These are phyloP conservation scores for Mycena venus DNA, from an alignment of 768 basidiomycete genomes.

Conservation along the genomic window DNA sequence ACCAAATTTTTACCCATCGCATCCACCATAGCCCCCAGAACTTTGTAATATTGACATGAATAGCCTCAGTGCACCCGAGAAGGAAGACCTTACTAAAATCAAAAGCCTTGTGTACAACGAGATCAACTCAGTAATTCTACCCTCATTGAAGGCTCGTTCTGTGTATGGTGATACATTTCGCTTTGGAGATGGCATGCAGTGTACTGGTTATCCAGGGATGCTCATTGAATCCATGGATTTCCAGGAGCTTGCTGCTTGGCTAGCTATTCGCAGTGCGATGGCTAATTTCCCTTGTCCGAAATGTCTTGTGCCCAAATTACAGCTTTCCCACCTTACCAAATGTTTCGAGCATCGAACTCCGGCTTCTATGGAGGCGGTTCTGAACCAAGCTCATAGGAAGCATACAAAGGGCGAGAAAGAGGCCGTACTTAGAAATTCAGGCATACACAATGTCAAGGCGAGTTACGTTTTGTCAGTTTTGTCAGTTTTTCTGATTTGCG, in stretches of 20 bases:
- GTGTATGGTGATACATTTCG: slow-evolving; percentile 4
- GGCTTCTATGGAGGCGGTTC: not conserved
- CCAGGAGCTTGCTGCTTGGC: slow-evolving; percentile 20
- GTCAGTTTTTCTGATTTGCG: not conserved
- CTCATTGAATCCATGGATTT: slow-evolving; percentile 27
- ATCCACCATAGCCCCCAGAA: slow-evolving; percentile 6
- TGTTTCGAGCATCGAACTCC: not conserved
- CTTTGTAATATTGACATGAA: no score
- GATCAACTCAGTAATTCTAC: slow-evolving; percentile 9
- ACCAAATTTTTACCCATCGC: not conserved
- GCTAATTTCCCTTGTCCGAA: slow-evolving; percentile 16
- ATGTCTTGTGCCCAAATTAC: slow-evolving; percentile 7
- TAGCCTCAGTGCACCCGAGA: no score
- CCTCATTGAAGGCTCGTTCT: slow-evolving; percentile 8
- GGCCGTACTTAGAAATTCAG: not conserved
- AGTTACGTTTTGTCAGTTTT: not conserved
- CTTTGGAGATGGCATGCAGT: slow-evolving; percentile 3
- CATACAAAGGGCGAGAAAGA: not conserved
- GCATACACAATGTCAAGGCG: slow-evolving; percentile 15
- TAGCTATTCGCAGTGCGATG: not conserved
- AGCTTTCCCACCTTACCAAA: not conserved
- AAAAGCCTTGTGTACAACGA: not conserved
- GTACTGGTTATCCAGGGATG: slow-evolving; percentile 17
- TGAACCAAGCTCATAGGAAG: not conserved
- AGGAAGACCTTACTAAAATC: no score